Conservation (phyloP, 345 rosid genomes). For the Eucalyptus melliodora region DNA sequence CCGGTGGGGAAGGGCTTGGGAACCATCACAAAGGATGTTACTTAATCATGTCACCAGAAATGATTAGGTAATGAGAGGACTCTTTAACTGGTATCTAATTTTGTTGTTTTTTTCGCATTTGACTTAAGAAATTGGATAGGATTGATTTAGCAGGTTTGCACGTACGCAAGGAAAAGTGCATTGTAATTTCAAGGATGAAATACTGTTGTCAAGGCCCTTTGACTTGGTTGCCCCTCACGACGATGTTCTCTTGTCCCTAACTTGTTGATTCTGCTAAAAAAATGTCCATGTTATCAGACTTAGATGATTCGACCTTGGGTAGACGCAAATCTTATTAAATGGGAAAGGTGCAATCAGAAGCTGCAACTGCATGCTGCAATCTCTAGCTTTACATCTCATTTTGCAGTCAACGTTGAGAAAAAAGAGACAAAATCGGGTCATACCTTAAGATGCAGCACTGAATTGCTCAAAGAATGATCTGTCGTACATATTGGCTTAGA, state of each 20-base stretch:
- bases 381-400: background rate
- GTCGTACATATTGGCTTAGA: background rate
- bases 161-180: background rate
- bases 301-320: background rate
- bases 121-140: background rate
- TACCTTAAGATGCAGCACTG: background rate
- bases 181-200: background rate
- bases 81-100: background rate
- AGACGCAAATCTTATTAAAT: background rate
- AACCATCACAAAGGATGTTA: background rate
- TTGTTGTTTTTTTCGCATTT: background rate
- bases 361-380: background rate
- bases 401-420: background rate
- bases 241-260: background rate
- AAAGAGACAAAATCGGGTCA: background rate
- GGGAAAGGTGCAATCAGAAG: background rate
- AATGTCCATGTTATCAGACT: background rate
- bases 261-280: background rate
- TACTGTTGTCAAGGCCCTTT: background rate
- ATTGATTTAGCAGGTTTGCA: background rate
- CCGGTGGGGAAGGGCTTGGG: background rate
- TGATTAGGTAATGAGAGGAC: background rate
- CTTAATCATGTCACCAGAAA: background rate
- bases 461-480: background rate
- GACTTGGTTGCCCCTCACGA: background rate